These are phyloP conservation scores for Spathaspora passalidarum DNA, from an alignment of 805 yeast species.

Conservation along the genomic window DNA sequence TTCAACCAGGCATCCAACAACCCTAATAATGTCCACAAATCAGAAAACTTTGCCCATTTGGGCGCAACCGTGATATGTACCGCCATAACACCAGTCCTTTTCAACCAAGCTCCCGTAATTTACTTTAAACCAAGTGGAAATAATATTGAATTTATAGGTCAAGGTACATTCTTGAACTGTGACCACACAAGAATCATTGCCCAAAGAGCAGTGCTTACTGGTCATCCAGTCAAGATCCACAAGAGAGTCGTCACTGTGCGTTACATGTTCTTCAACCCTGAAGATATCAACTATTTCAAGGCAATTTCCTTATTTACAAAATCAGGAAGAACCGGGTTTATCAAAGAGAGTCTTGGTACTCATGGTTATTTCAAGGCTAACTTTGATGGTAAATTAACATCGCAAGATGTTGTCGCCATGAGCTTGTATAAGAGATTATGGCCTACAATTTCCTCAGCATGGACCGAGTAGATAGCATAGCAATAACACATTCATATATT, in stretches of 20 bases:
- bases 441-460: constrained; percentile 56
- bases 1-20: constrained; percentile 77
- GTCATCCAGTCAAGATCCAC: constrained; percentile 94
- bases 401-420: constrained; percentile 94
- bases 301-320: constrained; percentile 91
- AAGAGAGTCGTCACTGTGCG: constrained; percentile 87
- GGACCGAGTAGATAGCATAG: constrained; percentile 22
- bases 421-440: constrained; percentile 89
- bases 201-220: constrained; percentile 86
- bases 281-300: constrained; percentile 86
- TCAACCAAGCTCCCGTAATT: constrained; percentile 80
- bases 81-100: constrained; percentile 80
- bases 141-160: constrained; percentile 70
- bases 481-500: not conserved
- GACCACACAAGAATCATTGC: constrained; percentile 84
- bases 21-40: constrained; percentile 83
- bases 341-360: constrained; percentile 94
- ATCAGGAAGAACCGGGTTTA: constrained; percentile 89
- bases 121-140: constrained; percentile 67
- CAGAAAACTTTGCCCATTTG: constrained; percentile 77
- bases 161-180: constrained; percentile 84
- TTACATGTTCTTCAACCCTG: constrained; percentile 93
- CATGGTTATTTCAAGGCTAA: constrained; percentile 97
- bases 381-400: constrained; percentile 83
- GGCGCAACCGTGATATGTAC: constrained; percentile 73